Evolutionary conservation across 257 asterid species (phyloP).

Genomic region (Ilex aquifolium): DNA sequence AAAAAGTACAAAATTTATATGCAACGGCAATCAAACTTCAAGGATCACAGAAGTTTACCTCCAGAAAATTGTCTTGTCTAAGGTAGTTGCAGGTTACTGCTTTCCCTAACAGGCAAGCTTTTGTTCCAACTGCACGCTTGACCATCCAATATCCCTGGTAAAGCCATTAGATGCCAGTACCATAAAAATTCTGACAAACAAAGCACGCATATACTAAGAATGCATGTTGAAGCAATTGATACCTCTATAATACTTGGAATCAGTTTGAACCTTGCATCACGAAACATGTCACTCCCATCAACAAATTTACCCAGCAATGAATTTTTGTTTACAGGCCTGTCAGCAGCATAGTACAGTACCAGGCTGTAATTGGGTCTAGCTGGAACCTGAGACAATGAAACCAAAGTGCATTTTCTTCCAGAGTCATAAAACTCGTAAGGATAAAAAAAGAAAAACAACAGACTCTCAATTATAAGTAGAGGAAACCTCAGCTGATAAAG

Average conservation of each 20-base stretch:
- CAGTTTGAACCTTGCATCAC: slow-evolving; percentile 95
- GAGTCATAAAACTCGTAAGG: not conserved
- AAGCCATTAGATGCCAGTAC: not conserved
- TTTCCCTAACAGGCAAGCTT: slow-evolving; percentile 95
- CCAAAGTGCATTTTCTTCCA: slow-evolving; percentile 12
- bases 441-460: too few species aligned
- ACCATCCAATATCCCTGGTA: slow-evolving; percentile 99
- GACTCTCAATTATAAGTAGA: too few species aligned
- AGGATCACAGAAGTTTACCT: slow-evolving; percentile 46
- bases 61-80: slow-evolving; percentile 92
- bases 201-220: too few species aligned
- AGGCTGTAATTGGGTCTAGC: slow-evolving; percentile 95
- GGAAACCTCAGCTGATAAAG: too few species aligned
- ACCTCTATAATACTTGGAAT: slow-evolving; percentile 98
- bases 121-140: slow-evolving; percentile 97
- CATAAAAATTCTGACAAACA: not conserved
- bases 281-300: slow-evolving; percentile 81
- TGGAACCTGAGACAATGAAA: slow-evolving; percentile 66
- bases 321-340: slow-evolving; percentile 67
- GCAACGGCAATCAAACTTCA: not conserved
- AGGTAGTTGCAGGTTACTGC: slow-evolving; percentile 93
- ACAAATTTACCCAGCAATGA: slow-evolving; percentile 79
- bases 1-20: not conserved
- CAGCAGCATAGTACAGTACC: slow-evolving; percentile 89
- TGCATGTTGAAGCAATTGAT: slow-evolving; percentile 1